phyloP scores from a whole-genome alignment of 345 rosid species.

The Eucalyptus curtisii region DNA sequence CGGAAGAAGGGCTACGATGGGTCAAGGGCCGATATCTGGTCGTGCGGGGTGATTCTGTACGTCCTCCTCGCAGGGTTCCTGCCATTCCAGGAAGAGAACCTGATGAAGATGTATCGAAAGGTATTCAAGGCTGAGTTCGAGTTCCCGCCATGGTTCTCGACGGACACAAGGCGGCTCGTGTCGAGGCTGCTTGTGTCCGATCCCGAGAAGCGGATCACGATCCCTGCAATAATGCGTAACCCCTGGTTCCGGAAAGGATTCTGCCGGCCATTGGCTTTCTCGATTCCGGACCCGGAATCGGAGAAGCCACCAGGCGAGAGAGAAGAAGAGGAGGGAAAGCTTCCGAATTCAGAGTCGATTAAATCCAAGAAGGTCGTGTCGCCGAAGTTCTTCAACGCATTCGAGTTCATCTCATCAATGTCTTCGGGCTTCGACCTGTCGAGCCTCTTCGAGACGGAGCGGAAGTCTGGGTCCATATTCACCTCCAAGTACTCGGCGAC shows the following conservation, averaged over 20 bases:
- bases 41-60: constrained; percentile 79
- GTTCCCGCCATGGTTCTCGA: constrained; percentile 58
- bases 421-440: constrained; percentile 79
- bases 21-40: constrained; percentile 74
- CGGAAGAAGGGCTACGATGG: constrained; percentile 88
- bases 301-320: background rate
- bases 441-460: constrained; percentile 44
- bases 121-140: constrained; percentile 49
- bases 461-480: constrained; percentile 36
- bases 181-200: constrained; percentile 49
- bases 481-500: constrained; percentile 42
- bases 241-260: constrained; percentile 70
- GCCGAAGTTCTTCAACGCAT: constrained; percentile 50
- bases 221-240: constrained; percentile 42
- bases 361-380: background rate
- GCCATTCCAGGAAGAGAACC: constrained; percentile 65
- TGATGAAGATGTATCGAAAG: constrained; percentile 52
- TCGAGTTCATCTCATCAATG: constrained; percentile 64
- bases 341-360: background rate
- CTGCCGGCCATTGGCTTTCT: constrained; percentile 13
- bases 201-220: constrained; percentile 46
- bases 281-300: constrained; percentile 15
- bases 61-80: constrained; percentile 59
- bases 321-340: background rate
- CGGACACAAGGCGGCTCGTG: constrained; percentile 34